These are phyloP conservation scores for Bothriochloa decipiens DNA, from an alignment of 176 grass and related monocot species.

Conservation along the genomic window DNA sequence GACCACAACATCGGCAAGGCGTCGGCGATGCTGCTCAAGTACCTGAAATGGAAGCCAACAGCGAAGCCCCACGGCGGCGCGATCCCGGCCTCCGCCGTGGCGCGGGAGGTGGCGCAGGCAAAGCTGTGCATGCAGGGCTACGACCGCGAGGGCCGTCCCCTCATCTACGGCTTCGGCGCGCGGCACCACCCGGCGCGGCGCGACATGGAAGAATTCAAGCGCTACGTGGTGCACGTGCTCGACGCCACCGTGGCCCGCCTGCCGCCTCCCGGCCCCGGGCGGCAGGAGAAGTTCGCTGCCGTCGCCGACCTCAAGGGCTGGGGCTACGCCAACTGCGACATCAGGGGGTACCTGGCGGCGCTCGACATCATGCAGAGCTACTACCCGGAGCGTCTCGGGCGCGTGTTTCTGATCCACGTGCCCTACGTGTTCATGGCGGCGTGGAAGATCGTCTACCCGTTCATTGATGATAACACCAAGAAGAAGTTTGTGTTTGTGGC, in stretches of 20 bases:
- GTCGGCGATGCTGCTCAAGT: conserved; percentile 57
- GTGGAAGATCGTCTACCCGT: conserved; percentile 82
- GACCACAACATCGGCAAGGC: conserved; percentile 62
- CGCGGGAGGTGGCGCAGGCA: conserved; percentile 53
- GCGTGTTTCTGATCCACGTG: conserved; percentile 65
- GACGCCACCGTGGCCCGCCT: conserved; percentile 58
- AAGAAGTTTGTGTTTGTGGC: conserved; percentile 83
- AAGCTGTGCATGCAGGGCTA: conserved; percentile 63
- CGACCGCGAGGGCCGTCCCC: conserved; percentile 52
- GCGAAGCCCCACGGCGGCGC: conserved; percentile 53
- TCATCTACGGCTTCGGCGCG: conserved; percentile 48
- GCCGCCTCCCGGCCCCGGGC: background rate
- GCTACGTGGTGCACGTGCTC: conserved; percentile 47
- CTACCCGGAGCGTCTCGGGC: conserved; percentile 71
- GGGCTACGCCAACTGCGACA: conserved; percentile 76
- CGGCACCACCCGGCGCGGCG: conserved; percentile 49
- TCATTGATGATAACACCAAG: conserved; percentile 84
- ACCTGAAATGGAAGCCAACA: conserved; percentile 67
- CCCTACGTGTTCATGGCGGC: conserved; percentile 84
- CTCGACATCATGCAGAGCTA: conserved; percentile 85
- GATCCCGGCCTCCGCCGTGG: conserved; percentile 53
- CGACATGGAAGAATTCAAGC: conserved; percentile 67
- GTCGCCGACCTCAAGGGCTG: conserved; percentile 71
- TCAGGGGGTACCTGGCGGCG: conserved; percentile 56
- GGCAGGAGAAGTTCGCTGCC: conserved; percentile 69